phyloP scores from a whole-genome alignment of 306 rosid species.

The Glycine latifolia region DNA sequence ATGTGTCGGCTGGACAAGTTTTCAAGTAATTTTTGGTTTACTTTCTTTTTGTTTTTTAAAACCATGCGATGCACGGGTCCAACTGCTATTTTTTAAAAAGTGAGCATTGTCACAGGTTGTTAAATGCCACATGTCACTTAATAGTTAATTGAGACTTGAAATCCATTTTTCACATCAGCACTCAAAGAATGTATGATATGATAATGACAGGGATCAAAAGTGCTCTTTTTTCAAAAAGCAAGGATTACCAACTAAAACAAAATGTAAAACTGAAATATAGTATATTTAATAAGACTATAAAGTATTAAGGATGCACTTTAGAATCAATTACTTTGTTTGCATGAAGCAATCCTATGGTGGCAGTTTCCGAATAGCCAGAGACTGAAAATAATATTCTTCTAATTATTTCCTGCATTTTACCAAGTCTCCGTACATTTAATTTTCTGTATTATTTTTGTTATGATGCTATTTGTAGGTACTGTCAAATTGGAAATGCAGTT shows the following conservation, averaged over 20 bases:
- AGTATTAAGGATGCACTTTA: conserved; percentile 3
- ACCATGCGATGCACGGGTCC: no score
- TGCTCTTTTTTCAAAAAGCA: background rate
- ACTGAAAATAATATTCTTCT: background rate
- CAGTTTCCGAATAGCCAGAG: background rate
- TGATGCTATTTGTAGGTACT: conserved; percentile 62
- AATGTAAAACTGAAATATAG: background rate
- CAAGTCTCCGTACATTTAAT: background rate
- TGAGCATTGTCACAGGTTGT: background rate
- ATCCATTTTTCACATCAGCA: conserved; percentile 13
- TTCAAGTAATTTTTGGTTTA: no score
- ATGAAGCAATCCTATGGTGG: background rate
- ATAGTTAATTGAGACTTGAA: background rate
- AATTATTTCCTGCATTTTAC: conserved; percentile 5
- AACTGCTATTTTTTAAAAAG: background rate
- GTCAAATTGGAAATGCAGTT: conserved; percentile 94
- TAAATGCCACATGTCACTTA: background rate
- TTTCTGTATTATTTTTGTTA: background rate
- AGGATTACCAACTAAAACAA: background rate
- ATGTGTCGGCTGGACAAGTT: no score
- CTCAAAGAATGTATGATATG: background rate
- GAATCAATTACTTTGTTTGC: background rate
- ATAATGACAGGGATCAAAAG: background rate
- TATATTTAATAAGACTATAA: background rate
- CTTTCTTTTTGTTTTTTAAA: no score